Evolutionary conservation across 306 rosid species (phyloP), one percentile per base, ranked within the genome.

Genomic region (Heteromeles arbutifolia): DNA sequence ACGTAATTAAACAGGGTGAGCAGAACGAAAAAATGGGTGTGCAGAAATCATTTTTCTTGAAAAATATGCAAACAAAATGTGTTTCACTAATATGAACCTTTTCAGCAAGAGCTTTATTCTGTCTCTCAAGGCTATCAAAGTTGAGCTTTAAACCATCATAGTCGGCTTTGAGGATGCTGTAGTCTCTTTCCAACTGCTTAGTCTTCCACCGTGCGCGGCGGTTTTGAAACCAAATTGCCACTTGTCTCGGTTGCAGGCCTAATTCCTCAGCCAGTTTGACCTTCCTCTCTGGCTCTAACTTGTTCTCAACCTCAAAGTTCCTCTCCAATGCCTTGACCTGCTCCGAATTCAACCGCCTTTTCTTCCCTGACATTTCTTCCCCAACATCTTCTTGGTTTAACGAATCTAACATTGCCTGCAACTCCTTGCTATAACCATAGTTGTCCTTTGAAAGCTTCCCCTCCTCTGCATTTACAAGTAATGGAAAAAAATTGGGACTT

Each of bases 211-310:
- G 89, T 0, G 97, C 96, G 68, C 97, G 75, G 31, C 97, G 96
- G 70, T 92, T 92, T 63, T 92, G 97, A 74, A 90, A 92, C 97
- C 97, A 92, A 70, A 92, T 86, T 4, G 97, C 88, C 39, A 92
- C 92, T 44, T 92, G 97, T 69, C 90, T 81, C 39, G 96, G 94
- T 65, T 88, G 87, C 77, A 92, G 77, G 21, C 92, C 90, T 45
- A 92, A 74, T 31, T 92, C 92, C 59, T 80, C 81, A 11, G 96
- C 94, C 37, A 92, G 37, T 79, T 86, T 86, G 70, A 81, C 59
- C 76, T 90, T 92, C n/a, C 90, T 74, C 61, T 87, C 94, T 73
- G 94, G 96, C 74, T 90, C 92, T 11, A 92, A 78, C 85, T 86
- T 92, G 85, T 90, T 92, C 66, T 90, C 96, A 52, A 80, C 58